Base-by-base conservation (phyloP, 148 eudicot genomes). In the Rheum nobile region DNA sequence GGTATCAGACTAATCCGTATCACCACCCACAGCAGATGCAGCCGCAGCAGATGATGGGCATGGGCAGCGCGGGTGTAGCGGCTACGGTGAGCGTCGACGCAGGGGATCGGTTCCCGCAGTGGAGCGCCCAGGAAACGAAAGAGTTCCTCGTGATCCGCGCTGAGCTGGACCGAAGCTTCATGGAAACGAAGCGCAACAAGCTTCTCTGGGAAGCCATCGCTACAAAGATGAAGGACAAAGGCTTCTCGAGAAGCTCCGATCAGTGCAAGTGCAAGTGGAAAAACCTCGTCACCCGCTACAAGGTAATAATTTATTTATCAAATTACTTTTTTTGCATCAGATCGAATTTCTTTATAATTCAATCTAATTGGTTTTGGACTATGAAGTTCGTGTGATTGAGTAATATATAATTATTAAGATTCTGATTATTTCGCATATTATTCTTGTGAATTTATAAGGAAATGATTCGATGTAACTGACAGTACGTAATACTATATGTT, bases 241-340 rank as follows among this genome's bases (percentile, higher is more conserved):
- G 98, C 0, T 93, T 86, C 42, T 75, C 68, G 78, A 89, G 98
- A 10, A 93, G 97, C 83, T 78, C 94, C n/a, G 98, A 93, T 68
- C 98, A 93, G 91, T 93, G 98, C 75, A 93, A 93, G 79, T 91
- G 90, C 83, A 93, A 93, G 69, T 93, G 98, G 98, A 93, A 93
- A 79, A 93, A 91, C 74, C 94, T 93, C 52, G 94, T 93, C 70
- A 90, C 92, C 9, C 87, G 94, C 29, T 93, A 86, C 73, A 93
- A 93, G 94, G 98, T 90, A 76, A 26, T 4, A 6, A 1, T 12
- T 54, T 61, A 6, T 21, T 7, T 21, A 22, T 54, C 12, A 57
- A 44, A 14, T 48, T 41, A 9, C 2, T 41, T 41, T 47, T 3
- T 47, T 3, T 17, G 12, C 12, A 0, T 0, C 12, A 7, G n/a